Evolutionary conservation across 2,329 filamentous ascomycete species (phyloP).

Genomic region (Cytospora leucostoma): DNA sequence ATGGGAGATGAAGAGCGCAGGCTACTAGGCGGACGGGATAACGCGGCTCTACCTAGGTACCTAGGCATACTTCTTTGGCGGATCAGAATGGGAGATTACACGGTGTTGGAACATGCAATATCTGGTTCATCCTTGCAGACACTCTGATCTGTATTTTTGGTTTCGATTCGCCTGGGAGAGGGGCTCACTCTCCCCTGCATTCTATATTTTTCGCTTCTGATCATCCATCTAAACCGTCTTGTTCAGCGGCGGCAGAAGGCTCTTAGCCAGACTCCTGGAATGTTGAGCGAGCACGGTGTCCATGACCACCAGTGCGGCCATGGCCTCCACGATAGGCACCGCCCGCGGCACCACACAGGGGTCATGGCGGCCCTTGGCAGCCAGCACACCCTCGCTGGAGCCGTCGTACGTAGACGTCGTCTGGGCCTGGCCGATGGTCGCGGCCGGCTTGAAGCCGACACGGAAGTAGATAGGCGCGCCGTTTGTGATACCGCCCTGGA

Average conservation of each 20-base stretch:
- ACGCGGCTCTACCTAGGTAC: too few relatives aligned
- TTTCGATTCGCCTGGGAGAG: background rate
- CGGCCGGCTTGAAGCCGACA: slow-evolving; percentile 91
- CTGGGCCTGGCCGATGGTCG: slow-evolving; percentile 90
- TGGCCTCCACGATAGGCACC: slow-evolving; percentile 85
- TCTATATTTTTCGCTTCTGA: background rate
- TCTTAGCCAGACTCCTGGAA: slow-evolving; percentile 52
- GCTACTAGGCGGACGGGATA: too few relatives aligned
- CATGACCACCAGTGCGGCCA: slow-evolving; percentile 85
- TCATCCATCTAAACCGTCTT: slow-evolving; percentile 6
- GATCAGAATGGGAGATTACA: background rate
- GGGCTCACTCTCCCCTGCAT: background rate
- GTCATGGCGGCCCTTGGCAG: slow-evolving; percentile 92
- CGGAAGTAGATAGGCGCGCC: slow-evolving; percentile 93
- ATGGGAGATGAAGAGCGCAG: too few relatives aligned
- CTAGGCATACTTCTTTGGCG: background rate
- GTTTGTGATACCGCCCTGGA: slow-evolving; percentile 95
- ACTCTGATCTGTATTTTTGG: background rate
- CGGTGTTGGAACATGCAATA: background rate
- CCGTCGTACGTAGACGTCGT: slow-evolving; percentile 79
- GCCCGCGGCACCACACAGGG: slow-evolving; percentile 89
- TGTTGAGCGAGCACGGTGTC: slow-evolving; percentile 86
- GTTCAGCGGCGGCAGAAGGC: slow-evolving; percentile 45
- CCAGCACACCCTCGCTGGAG: slow-evolving; percentile 69
- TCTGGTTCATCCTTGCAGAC: background rate